phyloP scores from a whole-genome alignment of 768 basidiomycete species.

The Hemileccinum impolitum region DNA sequence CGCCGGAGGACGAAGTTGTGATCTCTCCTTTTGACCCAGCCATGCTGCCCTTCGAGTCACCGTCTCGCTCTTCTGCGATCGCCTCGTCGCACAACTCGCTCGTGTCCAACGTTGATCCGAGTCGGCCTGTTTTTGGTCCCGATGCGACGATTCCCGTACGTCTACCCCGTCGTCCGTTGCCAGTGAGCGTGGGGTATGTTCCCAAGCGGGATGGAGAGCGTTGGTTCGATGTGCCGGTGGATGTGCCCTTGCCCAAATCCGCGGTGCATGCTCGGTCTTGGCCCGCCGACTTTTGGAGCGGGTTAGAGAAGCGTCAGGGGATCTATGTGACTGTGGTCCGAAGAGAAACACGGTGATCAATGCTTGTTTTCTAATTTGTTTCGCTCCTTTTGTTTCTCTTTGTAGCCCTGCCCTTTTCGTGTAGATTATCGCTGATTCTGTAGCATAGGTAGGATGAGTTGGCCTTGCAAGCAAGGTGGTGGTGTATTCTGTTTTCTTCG shows the following conservation, averaged over 20 bases:
- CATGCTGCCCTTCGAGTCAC: constrained; percentile 24
- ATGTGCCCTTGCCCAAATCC: neutral
- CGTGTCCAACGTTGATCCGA: constrained; percentile 25
- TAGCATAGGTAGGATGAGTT: constrained; percentile 12
- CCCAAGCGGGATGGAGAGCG: neutral
- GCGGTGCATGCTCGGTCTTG: neutral
- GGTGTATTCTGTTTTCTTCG: too few relatives aligned
- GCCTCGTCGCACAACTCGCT: constrained; percentile 34
- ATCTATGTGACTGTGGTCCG: constrained; percentile 45
- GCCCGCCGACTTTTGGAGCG: neutral
- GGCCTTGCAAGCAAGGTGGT: neutral
- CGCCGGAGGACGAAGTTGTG: constrained; percentile 4
- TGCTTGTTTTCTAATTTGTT: neutral
- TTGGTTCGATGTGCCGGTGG: neutral
- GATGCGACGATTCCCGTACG: constrained; percentile 12
- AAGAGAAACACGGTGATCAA: constrained; percentile 31
- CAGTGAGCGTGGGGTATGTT: constrained; percentile 6
- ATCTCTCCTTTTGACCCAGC: constrained; percentile 9
- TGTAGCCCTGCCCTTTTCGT: constrained; percentile 18
- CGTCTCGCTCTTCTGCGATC: constrained; percentile 15
- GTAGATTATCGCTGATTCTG: constrained; percentile 6
- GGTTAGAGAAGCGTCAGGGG: constrained; percentile 19
- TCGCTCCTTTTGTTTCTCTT: neutral
- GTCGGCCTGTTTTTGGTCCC: constrained; percentile 2
- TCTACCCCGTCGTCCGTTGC: constrained; percentile 5